Evolutionary conservation across 257 asterid genomes (phyloP), one percentile per base, ranked within the genome.

Genomic region (Solanum ahanhuiri): DNA sequence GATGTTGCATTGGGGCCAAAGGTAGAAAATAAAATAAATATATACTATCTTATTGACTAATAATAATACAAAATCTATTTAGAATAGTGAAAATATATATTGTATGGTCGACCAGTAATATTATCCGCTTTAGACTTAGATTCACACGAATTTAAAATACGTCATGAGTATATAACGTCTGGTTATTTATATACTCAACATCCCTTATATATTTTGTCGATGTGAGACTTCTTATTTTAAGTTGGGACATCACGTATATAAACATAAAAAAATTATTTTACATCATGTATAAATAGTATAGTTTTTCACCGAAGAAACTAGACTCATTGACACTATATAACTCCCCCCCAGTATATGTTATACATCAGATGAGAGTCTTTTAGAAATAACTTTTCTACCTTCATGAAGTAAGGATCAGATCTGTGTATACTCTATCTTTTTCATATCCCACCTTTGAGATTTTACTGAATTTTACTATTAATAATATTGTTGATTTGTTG

Each of bases 331-430:
- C 17, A 12, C 2, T 45, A 54, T 0, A 54, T 54, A 18, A 2
- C 30, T 60, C 6, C 7, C 0, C 67, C 28, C 2, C 1, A 1
- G 7, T 0, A 54, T 54, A 2, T 54, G 23, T 54, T 0, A 54
- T 54, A 54, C 23, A 18, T 18, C 9, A 20, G 0, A 18, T 1
- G 4, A 18, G 4, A 57, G 2, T 7, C 4, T 18, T 20, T 57
- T 18, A 20, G 11, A 18, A 57, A 57, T 57, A 54, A 2, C 0
- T 18, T 60, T 0, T 60, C 14, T 60, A 60, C 6, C 69, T 60
- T 1, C 14, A 60, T 22, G 0, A 4, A 0, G 30, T 8, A 60
- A 22, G 5, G 5, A 22, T 22, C 2, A 22, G 30, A 9, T 60
- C 0, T 60, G 28, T 0, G 6, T 10, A 9, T 9, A n/a, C 3